phyloP scores from a whole-genome alignment of 208 protist species.

The Crithidia mellificae region DNA sequence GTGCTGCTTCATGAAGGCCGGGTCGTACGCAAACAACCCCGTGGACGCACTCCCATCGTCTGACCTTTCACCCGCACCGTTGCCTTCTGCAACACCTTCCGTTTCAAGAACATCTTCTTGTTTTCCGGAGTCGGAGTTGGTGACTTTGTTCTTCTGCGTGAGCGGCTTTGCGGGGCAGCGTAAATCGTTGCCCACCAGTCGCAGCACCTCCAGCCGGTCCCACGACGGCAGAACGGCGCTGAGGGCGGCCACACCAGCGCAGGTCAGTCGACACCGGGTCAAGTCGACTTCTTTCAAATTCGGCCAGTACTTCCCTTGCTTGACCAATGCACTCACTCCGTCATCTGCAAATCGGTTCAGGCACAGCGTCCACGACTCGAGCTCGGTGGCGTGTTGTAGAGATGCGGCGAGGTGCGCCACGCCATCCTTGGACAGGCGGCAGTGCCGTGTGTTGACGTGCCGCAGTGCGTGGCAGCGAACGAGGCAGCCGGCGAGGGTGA shows the following conservation, averaged over 20 bases:
- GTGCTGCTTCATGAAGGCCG: slow-evolving; percentile 46
- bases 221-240: slow-evolving; percentile 34
- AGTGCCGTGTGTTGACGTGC: slow-evolving; percentile 61
- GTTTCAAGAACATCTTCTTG: no score
- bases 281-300: slow-evolving; percentile 58
- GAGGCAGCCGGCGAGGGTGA: slow-evolving; percentile 50
- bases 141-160: no score
- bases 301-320: slow-evolving; percentile 49
- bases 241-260: slow-evolving; percentile 33
- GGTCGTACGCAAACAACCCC: slow-evolving; percentile 72
- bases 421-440: slow-evolving; percentile 40
- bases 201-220: slow-evolving; percentile 42
- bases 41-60: neutral
- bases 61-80: no score
- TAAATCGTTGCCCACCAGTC: slow-evolving; percentile 72
- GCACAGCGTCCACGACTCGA: slow-evolving; percentile 51
- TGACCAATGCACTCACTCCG: slow-evolving; percentile 34
- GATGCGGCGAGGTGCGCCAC: slow-evolving; percentile 35
- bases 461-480: slow-evolving; percentile 43
- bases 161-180: slow-evolving; percentile 8
- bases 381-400: slow-evolving; percentile 34
- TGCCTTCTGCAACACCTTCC: no score
- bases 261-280: slow-evolving; percentile 74
- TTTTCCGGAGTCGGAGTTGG: no score
- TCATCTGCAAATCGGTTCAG: slow-evolving; percentile 66